Conservation (phyloP, 495 filamentous ascomycete species). For the Neurospora sp. region DNA sequence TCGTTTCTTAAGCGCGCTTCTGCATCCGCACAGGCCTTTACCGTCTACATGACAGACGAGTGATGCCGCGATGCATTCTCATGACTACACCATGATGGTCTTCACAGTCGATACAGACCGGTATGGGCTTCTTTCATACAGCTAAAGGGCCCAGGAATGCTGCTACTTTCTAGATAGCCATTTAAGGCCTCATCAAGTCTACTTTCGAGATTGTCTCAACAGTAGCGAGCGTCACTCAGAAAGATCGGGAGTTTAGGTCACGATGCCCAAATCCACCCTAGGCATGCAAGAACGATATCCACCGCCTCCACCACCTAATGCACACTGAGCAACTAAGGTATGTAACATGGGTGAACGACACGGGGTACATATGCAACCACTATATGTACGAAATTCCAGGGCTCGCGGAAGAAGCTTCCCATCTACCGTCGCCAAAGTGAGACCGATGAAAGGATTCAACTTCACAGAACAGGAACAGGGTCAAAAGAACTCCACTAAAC, state of each 20-base stretch:
- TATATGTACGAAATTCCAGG: neutral
- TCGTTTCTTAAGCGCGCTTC: neutral
- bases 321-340: neutral
- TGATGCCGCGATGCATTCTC: neutral
- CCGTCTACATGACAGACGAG: neutral
- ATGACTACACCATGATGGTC: neutral
- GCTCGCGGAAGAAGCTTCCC: neutral
- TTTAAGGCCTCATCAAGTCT: neutral
- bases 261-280: neutral
- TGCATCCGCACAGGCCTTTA: neutral
- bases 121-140: neutral
- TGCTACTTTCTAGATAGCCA: neutral
- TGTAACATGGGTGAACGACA: neutral
- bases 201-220: neutral
- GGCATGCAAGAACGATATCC: neutral
- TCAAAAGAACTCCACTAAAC: neutral
- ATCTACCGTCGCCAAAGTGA: neutral
- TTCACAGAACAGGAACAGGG: neutral
- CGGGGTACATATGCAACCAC: neutral
- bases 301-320: neutral
- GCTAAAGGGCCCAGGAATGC: neutral
- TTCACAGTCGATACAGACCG: neutral
- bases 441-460: neutral
- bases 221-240: neutral
- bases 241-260: neutral